These are phyloP conservation scores for Suillus brevipes DNA, from an alignment of 768 basidiomycete species.

Conservation along the genomic window DNA sequence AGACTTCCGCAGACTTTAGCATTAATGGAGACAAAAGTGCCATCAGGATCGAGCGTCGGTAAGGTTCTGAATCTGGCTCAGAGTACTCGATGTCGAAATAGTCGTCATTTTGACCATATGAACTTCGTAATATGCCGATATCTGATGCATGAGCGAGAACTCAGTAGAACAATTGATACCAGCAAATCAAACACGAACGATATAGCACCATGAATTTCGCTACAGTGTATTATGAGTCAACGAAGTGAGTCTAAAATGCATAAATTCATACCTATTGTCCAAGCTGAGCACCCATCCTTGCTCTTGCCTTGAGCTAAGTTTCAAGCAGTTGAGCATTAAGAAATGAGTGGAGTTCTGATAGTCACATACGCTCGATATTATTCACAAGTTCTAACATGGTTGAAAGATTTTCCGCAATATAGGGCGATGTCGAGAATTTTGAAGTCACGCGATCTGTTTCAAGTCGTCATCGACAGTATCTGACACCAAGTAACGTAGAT, in stretches of 20 bases:
- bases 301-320: neutral
- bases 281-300: constrained; percentile 19
- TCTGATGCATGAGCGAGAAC: constrained; percentile 13
- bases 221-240: constrained; percentile 7
- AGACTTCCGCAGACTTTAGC: constrained; percentile 28
- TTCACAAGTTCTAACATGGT: constrained; percentile 31
- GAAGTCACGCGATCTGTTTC: constrained; percentile 28
- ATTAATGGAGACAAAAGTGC: constrained; percentile 24
- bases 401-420: constrained; percentile 19
- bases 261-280: constrained; percentile 25
- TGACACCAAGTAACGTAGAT: neutral
- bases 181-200: constrained; percentile 20
- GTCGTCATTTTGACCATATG: constrained; percentile 33
- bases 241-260: neutral
- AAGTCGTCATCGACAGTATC: neutral
- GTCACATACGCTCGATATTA: constrained; percentile 25
- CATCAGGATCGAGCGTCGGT: constrained; percentile 22
- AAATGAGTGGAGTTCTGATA: neutral
- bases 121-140: constrained; percentile 28
- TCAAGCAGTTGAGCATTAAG: neutral
- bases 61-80: constrained; percentile 13
- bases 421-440: constrained; percentile 35
- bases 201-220: constrained; percentile 32
- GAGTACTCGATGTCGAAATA: constrained; percentile 32
- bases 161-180: neutral